phyloP scores from a whole-genome alignment of 352 stramenopile species.

The Globisporangium irregulare region DNA sequence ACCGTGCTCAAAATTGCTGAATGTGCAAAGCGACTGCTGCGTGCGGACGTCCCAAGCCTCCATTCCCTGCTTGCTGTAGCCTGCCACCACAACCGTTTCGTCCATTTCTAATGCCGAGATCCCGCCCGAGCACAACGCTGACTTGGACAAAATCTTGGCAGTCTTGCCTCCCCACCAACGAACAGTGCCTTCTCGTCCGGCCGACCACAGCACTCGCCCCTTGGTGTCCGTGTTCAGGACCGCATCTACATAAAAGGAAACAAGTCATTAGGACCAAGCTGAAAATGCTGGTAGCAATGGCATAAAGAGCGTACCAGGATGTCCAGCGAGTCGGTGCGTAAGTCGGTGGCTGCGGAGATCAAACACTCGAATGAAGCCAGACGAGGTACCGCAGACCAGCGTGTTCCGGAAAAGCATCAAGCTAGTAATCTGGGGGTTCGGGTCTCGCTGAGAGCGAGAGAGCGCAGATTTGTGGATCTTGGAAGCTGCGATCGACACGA shows the following conservation, averaged over 20 bases:
- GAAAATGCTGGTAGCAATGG: neutral
- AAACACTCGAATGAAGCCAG: conserved; percentile 85
- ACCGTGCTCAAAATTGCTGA: conserved; percentile 70
- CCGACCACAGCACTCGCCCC: conserved; percentile 82
- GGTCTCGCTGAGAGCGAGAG: conserved; percentile 57
- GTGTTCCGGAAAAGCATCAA: conserved; percentile 88
- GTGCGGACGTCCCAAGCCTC: conserved; percentile 87
- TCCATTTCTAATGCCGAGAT: conserved; percentile 88
- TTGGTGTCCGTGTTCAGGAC: conserved; percentile 84
- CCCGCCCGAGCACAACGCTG: conserved; percentile 63
- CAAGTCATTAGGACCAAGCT: neutral
- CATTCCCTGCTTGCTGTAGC: conserved; percentile 81
- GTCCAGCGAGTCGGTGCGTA: conserved; percentile 77
- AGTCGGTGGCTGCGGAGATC: conserved; percentile 76
- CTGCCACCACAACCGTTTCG: conserved; percentile 83
- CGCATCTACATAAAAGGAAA: conserved; percentile 40
- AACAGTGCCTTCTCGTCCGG: conserved; percentile 75
- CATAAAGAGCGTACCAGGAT: conserved; percentile 54
- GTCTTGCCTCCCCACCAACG: conserved; percentile 89
- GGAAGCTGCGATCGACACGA: conserved; percentile 69
- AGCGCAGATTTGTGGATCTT: conserved; percentile 86
- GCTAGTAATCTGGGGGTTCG: conserved; percentile 78
- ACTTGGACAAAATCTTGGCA: conserved; percentile 85
- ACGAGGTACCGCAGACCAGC: conserved; percentile 84
- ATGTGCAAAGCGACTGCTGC: conserved; percentile 82